These are phyloP conservation scores for Clarireedia homoeocarpa DNA, from an alignment of 2,329 filamentous ascomycete genomes.

Conservation along the genomic window DNA sequence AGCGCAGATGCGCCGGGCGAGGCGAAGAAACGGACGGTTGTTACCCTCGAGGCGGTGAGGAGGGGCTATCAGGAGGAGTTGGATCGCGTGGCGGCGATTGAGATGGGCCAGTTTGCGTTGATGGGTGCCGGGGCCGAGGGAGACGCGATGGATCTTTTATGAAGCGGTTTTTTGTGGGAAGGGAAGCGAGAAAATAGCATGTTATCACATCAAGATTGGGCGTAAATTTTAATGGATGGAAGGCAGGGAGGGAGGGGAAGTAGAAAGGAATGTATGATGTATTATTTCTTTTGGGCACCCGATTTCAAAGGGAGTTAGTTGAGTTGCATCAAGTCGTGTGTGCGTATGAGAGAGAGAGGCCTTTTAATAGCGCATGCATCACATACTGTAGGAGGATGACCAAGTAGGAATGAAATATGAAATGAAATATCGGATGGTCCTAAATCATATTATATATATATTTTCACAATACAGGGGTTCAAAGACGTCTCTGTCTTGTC, in stretches of 20 bases:
- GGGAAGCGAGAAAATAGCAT: neutral
- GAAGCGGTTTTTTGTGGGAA: neutral
- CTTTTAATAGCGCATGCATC: too few relatives aligned
- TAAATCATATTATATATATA: too few relatives aligned
- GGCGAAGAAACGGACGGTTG: slow-evolving; percentile 54
- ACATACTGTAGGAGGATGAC: too few relatives aligned
- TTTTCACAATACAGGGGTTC: too few relatives aligned
- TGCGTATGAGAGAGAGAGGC: too few relatives aligned
- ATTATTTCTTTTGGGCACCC: too few relatives aligned
- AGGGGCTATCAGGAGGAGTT: slow-evolving; percentile 86
- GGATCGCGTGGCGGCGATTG: slow-evolving; percentile 79
- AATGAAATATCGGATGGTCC: too few relatives aligned
- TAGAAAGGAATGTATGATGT: neutral
- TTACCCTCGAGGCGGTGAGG: slow-evolving; percentile 79
- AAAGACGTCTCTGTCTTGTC: too few relatives aligned
- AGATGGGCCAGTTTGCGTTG: slow-evolving; percentile 84
- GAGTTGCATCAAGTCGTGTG: too few relatives aligned
- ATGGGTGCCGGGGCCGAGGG: slow-evolving; percentile 35
- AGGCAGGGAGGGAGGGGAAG: neutral
- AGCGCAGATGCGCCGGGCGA: neutral
- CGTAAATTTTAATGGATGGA: neutral
- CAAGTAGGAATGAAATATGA: too few relatives aligned
- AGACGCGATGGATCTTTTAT: slow-evolving; percentile 34
- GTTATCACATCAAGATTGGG: neutral
- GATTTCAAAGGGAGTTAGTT: too few relatives aligned